Percentiles rank a stretch among this genome's conserved stretches.
These are phyloP conservation scores for Xanthoparmelia taractica DNA, from an alignment of 495 filamentous ascomycete species.

Conservation along the genomic window DNA sequence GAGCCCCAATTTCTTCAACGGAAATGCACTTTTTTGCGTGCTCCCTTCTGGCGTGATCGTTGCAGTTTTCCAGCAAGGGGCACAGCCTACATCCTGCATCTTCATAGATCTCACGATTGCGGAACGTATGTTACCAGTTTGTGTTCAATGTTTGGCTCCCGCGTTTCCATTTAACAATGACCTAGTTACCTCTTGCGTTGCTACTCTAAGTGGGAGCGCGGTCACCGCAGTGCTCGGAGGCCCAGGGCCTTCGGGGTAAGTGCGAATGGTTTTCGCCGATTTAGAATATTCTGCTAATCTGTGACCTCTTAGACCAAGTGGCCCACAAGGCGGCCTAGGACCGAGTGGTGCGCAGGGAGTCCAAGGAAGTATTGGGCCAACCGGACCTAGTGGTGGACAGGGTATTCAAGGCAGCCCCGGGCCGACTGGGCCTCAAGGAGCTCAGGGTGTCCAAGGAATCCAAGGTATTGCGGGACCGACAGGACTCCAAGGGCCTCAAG, in stretches of 20 bases:
- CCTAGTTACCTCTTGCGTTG: conserved; percentile 1
- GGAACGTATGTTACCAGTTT: neutral
- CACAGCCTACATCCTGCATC: conserved; percentile 13
- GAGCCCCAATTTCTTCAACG: conserved; percentile 9
- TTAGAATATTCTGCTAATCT: neutral
- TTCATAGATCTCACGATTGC: conserved; percentile 16
- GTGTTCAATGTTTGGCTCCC: neutral
- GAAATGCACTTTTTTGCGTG: conserved; percentile 17
- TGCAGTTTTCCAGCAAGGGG: conserved; percentile 13
- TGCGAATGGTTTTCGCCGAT: neutral
- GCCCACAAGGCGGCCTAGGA: conserved; percentile 2
- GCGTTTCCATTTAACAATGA: neutral
- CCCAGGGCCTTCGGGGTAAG: neutral
- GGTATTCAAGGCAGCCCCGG: conserved; percentile 5
- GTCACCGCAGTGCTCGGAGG: neutral
- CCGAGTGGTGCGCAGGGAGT: neutral
- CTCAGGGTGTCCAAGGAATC: neutral
- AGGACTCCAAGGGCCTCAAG: neutral
- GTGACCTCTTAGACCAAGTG: conserved; percentile 3
- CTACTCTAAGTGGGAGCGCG: neutral
- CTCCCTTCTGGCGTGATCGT: conserved; percentile 13
- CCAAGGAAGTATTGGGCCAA: neutral
- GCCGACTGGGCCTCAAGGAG: conserved; percentile 6
- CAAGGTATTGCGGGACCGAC: neutral
- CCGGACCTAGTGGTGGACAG: neutral